Evolutionary conservation across 768 basidiomycete species (phyloP).

Genomic region (Psilocybe sp.): DNA sequence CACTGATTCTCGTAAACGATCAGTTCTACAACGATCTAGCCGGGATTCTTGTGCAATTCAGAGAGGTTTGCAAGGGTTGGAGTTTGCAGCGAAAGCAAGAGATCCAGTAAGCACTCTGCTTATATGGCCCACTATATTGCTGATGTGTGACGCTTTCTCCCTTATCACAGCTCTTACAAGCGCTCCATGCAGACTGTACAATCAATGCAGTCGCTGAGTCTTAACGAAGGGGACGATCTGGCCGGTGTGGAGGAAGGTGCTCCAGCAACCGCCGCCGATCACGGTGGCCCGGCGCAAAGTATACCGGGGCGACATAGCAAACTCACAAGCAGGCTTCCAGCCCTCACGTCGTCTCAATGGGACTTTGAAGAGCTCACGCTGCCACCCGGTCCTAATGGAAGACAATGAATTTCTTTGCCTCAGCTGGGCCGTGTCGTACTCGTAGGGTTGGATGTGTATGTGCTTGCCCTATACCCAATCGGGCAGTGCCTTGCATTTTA

Average conservation of each 20-base stretch:
- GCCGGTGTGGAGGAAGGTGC: not conserved
- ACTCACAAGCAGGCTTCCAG: slow-evolving; percentile 39
- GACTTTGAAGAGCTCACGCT: slow-evolving; percentile 47
- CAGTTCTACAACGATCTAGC: slow-evolving; percentile 92
- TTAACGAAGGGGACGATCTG: slow-evolving; percentile 22
- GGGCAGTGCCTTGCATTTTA: too few relatives aligned
- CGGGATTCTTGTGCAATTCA: slow-evolving; percentile 69
- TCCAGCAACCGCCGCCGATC: too few relatives aligned
- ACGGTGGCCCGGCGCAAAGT: too few relatives aligned
- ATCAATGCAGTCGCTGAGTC: slow-evolving; percentile 33
- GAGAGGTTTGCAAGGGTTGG: slow-evolving; percentile 75
- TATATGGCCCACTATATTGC: not conserved
- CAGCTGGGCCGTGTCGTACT: not conserved
- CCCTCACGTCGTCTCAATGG: slow-evolving; percentile 51
- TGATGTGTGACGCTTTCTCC: slow-evolving; percentile 4
- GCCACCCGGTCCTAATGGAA: slow-evolving; percentile 35
- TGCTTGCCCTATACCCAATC: too few relatives aligned
- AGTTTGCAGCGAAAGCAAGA: slow-evolving; percentile 69
- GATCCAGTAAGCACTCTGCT: slow-evolving; percentile 53
- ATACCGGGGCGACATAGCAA: slow-evolving; percentile 13
- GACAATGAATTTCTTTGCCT: not conserved
- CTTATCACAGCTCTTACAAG: slow-evolving; percentile 8
- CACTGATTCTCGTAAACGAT: not conserved
- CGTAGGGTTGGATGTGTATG: not conserved
- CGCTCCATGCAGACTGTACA: slow-evolving; percentile 38